Base-by-base conservation (phyloP, 2,329 filamentous ascomycete species). In the Coniella vitis region DNA sequence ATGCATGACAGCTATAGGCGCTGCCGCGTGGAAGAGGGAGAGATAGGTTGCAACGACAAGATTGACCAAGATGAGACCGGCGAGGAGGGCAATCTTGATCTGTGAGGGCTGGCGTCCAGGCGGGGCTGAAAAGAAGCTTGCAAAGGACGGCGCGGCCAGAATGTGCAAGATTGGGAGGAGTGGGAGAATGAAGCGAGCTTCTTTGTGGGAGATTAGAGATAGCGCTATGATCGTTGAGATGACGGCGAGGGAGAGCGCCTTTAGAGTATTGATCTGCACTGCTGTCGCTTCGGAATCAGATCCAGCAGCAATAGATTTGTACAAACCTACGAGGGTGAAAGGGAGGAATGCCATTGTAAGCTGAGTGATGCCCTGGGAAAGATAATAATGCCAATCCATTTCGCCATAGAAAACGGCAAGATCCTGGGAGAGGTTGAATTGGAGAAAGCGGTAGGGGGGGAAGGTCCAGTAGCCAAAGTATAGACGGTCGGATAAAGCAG, bases 151-250 rank as follows among this genome's bases (percentile, higher is more conserved):
- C 0, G 89, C 88, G 1, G 87, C 81, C 35, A 97, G 72, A 54
- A 95, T 71, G 63, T 93, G 88, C 7, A 98, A 76, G n/a, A 84
- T 76, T 1, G 93, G 91, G 2, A 97, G 76, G 16, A 98, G 76
- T 1, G 93, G 91, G 60, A 95, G 95, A 57, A 97, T 87, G 71
- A 98, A 98, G 60, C 93, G 88, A 58, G 95, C 87, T 73, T 98
- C 93, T 65, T 98, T 98, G 70, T 98, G 93, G 1, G 89, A 83
- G 56, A 97, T 87, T 40, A 87, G 62, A 1, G 88, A 95, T 31
- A 97, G 75, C 2, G 73, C 65, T 1, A 69, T 63, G 9, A 86
- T 68, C 49, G 84, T 86, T 25, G 79, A 65, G 47, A 83, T 54
- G 37, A 84, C 73, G 7, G 79, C 71, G 25, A 74, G 72, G 9